These are phyloP conservation scores for Galium porrigens DNA, from an alignment of 305 asterid genomes.

Conservation along the genomic window DNA sequence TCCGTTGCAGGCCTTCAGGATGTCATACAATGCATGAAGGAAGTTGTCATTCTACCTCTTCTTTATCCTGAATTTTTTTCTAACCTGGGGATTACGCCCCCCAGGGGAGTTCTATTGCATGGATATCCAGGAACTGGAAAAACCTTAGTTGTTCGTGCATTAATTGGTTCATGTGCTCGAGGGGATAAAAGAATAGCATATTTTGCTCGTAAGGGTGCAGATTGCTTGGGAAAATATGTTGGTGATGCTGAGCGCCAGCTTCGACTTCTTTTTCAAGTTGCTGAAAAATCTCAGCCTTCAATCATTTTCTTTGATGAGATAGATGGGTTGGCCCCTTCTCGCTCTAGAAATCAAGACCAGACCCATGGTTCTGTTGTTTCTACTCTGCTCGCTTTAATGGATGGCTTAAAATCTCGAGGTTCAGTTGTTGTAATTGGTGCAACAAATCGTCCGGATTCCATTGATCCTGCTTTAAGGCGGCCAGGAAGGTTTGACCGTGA, in stretches of 20 bases:
- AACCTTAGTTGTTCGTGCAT: conserved; percentile 94
- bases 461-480: conserved; percentile 95
- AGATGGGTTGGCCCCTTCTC: conserved; percentile 97
- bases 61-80: conserved; percentile 75
- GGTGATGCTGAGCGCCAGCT: conserved; percentile 99
- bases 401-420: conserved; percentile 91
- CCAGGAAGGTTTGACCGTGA: conserved; percentile 98
- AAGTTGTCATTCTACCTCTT: conserved; percentile 88
- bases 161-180: conserved; percentile 92
- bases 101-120: conserved; percentile 93
- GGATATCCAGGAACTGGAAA: conserved; percentile 99
- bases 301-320: conserved; percentile 94
- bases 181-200: conserved; percentile 91
- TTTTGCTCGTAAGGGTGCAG: conserved; percentile 98
- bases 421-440: conserved; percentile 96
- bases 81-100: conserved; percentile 81
- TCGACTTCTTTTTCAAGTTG: conserved; percentile 86
- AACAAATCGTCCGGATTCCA: conserved; percentile 94
- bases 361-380: conserved; percentile 99
- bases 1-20: conserved; percentile 93
- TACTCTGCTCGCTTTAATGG: conserved; percentile 92
- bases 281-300: conserved; percentile 97
- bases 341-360: conserved; percentile 85
- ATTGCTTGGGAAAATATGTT: conserved; percentile 94
- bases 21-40: conserved; percentile 94